These are phyloP conservation scores for Salpingoeca rosetta DNA, from an alignment of 78 protist species.

Conservation along the genomic window DNA sequence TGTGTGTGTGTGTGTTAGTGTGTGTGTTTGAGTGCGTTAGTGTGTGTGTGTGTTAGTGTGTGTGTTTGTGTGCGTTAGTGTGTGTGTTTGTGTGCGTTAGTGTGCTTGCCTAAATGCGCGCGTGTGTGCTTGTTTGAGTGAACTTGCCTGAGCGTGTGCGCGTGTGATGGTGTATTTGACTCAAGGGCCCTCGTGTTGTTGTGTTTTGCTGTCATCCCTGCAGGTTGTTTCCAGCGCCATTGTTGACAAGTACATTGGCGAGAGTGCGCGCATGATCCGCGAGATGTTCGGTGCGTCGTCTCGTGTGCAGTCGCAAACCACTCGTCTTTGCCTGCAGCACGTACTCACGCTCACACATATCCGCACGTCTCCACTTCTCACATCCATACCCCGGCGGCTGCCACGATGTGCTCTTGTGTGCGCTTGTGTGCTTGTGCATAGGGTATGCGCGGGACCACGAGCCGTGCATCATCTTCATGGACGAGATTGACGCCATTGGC, in stretches of 20 bases:
- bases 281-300: constrained; percentile 90
- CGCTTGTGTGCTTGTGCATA: not conserved
- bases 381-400: not conserved
- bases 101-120: not conserved
- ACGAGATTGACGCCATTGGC: constrained; percentile 99
- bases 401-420: not conserved
- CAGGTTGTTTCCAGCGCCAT: constrained; percentile 93
- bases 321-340: no score
- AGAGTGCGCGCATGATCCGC: constrained; percentile 94
- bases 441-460: constrained; percentile 89
- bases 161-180: no score
- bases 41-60: no score
- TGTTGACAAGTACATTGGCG: constrained; percentile 99
- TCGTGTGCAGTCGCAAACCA: not conserved
- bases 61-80: no score
- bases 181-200: no score
- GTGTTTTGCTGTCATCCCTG: not conserved
- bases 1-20: not conserved
- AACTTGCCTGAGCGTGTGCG: no score
- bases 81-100: not conserved
- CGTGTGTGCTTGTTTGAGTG: no score
- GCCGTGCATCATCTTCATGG: constrained; percentile 99
- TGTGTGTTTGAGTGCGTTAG: no score
- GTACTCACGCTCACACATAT: no score
- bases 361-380: not conserved